These are phyloP conservation scores for Phytophthora pluvialis DNA, from an alignment of 352 stramenopile genomes.

Conservation along the genomic window DNA sequence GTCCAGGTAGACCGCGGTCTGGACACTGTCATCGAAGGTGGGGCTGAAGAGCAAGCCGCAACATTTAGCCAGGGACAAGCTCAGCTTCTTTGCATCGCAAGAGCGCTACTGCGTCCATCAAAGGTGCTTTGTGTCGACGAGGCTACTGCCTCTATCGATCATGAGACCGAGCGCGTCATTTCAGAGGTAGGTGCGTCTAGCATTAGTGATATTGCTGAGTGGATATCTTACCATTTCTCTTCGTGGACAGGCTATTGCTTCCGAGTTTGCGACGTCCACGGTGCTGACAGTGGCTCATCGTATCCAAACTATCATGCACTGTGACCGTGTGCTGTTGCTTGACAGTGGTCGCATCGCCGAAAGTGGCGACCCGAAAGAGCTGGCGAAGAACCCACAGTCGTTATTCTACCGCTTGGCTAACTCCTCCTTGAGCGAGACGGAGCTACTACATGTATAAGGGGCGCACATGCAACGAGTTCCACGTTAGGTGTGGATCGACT, in stretches of 20 bases:
- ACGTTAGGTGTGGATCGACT: not conserved
- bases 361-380: constrained; percentile 43
- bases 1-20: constrained; percentile 53
- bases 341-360: constrained; percentile 65
- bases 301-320: constrained; percentile 96
- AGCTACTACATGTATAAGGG: constrained; percentile 11
- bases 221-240: not conserved
- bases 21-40: constrained; percentile 50
- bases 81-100: constrained; percentile 79
- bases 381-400: constrained; percentile 44
- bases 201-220: constrained; percentile 1
- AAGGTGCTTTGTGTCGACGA: constrained; percentile 96
- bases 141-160: constrained; percentile 91
- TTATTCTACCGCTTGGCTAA: constrained; percentile 54
- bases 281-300: constrained; percentile 98
- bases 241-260: constrained; percentile 80
- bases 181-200: constrained; percentile 49
- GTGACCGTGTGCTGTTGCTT: constrained; percentile 85
- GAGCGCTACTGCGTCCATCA: constrained; percentile 85
- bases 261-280: constrained; percentile 94
- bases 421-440: constrained; percentile 8
- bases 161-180: constrained; percentile 84
- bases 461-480: not conserved
- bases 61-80: constrained; percentile 79
- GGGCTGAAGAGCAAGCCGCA: constrained; percentile 39